Evolutionary conservation across 1,284 basidiomycete genomes (phyloP).

Genomic region (Coniferiporia sulphurascens): DNA sequence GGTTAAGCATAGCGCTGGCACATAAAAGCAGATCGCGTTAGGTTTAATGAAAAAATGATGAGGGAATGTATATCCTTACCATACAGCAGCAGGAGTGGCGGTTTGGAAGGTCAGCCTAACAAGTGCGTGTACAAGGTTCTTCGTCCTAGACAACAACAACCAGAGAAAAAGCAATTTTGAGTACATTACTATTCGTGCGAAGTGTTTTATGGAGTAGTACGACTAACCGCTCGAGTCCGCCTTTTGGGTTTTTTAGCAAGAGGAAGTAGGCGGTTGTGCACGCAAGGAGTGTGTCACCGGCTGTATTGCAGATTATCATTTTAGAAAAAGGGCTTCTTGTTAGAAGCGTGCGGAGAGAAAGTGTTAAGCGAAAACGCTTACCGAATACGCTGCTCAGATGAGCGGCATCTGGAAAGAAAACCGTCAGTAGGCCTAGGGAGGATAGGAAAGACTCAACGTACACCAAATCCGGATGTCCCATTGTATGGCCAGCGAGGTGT

Average conservation of each 20-base stretch:
- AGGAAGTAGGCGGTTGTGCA: slow-evolving; percentile 30
- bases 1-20: slow-evolving; percentile 30
- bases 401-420: slow-evolving; percentile 26
- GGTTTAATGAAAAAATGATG: neutral
- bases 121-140: slow-evolving; percentile 27
- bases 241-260: slow-evolving; percentile 25
- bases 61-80: slow-evolving; percentile 21
- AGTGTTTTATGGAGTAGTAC: too few relatives aligned
- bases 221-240: slow-evolving; percentile 29
- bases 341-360: too few relatives aligned
- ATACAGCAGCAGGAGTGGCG: slow-evolving; percentile 32
- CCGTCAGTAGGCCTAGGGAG: neutral
- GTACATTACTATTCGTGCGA: too few relatives aligned
- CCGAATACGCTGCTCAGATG: slow-evolving; percentile 31
- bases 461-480: neutral
- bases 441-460: neutral
- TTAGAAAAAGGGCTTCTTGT: too few relatives aligned
- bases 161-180: neutral
- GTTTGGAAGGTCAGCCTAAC: slow-evolving; percentile 33
- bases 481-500: neutral
- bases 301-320: too few relatives aligned
- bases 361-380: too few relatives aligned
- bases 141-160: neutral
- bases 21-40: neutral
- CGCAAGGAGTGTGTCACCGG: slow-evolving; percentile 29